phyloP scores from a whole-genome alignment of 306 rosid species.

The Lupinus albus region DNA sequence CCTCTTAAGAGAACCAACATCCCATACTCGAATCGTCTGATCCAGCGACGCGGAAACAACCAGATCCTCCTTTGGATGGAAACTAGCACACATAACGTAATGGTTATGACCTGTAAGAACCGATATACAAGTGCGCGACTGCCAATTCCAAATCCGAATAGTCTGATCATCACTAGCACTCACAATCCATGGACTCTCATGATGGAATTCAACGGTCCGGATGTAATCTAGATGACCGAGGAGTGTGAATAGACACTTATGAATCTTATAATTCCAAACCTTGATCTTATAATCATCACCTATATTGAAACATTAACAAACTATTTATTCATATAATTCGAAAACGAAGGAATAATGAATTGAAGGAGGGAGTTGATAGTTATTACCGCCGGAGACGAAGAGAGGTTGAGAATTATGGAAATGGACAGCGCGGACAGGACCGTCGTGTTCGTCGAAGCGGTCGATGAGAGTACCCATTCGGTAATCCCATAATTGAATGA shows the following conservation, averaged over 20 bases:
- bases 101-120: slow-evolving; percentile 82
- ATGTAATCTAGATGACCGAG: slow-evolving; percentile 78
- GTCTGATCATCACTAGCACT: slow-evolving; percentile 87
- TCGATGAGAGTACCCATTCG: slow-evolving; percentile 80
- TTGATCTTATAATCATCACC: slow-evolving; percentile 84
- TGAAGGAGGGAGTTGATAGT: too few species aligned
- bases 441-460: slow-evolving; percentile 76
- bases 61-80: slow-evolving; percentile 73
- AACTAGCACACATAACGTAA: slow-evolving; percentile 76
- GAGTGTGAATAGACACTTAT: slow-evolving; percentile 70
- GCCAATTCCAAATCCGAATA: slow-evolving; percentile 87
- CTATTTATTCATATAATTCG: too few species aligned
- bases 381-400: slow-evolving; percentile 60
- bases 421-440: slow-evolving; percentile 79
- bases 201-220: slow-evolving; percentile 86
- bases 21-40: slow-evolving; percentile 87
- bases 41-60: slow-evolving; percentile 77
- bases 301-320: too few species aligned
- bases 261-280: slow-evolving; percentile 80
- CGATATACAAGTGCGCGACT: slow-evolving; percentile 75
- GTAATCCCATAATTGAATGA: slow-evolving; percentile 83
- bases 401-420: slow-evolving; percentile 78
- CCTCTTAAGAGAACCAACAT: slow-evolving; percentile 63
- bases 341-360: too few species aligned
- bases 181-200: slow-evolving; percentile 72